Base-by-base conservation (phyloP, 208 protist species). In the Crithidia fasciculata region DNA sequence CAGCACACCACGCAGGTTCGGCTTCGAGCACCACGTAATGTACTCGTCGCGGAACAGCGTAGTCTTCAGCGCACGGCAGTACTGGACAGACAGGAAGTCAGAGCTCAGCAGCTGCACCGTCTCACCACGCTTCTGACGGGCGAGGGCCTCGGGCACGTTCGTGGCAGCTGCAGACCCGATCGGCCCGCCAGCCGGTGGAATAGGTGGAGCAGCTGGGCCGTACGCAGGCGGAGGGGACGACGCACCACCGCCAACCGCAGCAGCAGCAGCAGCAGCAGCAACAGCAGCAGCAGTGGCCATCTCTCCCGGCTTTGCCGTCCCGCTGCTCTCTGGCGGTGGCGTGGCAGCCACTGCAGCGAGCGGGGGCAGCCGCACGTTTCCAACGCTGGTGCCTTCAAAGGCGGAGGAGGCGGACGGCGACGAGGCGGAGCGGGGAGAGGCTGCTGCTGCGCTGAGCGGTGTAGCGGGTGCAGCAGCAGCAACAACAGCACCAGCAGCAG, bases 1-100 rank as follows among this genome's bases (percentile, higher is more conserved):
- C 55, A 86, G 57, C 12, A 91, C 72, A 6, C 66, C 65, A 18
- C 62, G 80, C 40, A 83, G 44, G 19, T 69, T 64, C 39, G 86
- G 86, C 47, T 83, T 80, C 52, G 74, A 73, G 57, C 72, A 87
- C 86, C 86, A 91, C 36, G 78, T 66, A 52, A 88, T 72, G 68
- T 78, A 75, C 71, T 91, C 86, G 40, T 88, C 86, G 12, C 67
- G 69, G 9, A 43, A 59, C 2, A 91, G 71, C 36, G 69, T 83
- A 12, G 77, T 59, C 41, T 77, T 74, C 2, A 91, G 59, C 2
- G 76, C 64, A 39, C 69, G 70, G 39, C 81, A 74, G 54, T 82
- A 82, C 49, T 80, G 58, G 5, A 55, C 53, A 6, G 73, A 65
- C 50, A 88, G 76, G 28, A 70, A 74, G 59, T 84, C 74, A 40